Percentiles rank a stretch among this genome's conserved stretches.
Evolutionary conservation across 1,139 yeast species (phyloP).

Genomic region (Sugiyamaella japonica): DNA sequence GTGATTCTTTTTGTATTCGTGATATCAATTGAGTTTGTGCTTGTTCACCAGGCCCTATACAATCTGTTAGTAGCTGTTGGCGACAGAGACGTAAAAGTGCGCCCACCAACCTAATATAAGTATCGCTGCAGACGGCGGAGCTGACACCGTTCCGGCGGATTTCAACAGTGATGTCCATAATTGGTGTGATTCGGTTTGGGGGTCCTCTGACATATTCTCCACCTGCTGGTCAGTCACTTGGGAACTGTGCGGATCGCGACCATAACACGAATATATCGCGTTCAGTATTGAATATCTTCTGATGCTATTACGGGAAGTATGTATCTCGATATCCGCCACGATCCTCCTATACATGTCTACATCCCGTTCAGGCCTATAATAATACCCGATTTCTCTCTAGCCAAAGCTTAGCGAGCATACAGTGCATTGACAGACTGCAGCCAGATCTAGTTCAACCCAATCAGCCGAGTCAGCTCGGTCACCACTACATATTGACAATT

Average conservation of each 20-base stretch:
- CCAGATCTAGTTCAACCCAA: too few species aligned
- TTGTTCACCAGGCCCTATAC: slow-evolving; percentile 25
- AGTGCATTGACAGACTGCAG: too few species aligned
- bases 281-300: not conserved
- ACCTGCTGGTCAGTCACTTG: not conserved
- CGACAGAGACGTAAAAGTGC: not conserved
- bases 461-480: too few species aligned
- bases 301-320: not conserved
- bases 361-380: too few species aligned
- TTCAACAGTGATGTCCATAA: slow-evolving; percentile 23
- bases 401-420: too few species aligned
- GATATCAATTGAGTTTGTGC: slow-evolving; percentile 25
- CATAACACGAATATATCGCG: not conserved
- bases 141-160: slow-evolving; percentile 17
- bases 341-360: too few species aligned
- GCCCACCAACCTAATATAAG: slow-evolving; percentile 17
- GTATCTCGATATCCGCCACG: not conserved
- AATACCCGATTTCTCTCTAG: too few species aligned
- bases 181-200: slow-evolving; percentile 7
- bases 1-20: slow-evolving; percentile 14
- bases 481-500: too few species aligned
- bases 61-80: slow-evolving; percentile 5
- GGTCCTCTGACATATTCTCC: slow-evolving; percentile 3
- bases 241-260: not conserved
- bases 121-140: slow-evolving; percentile 16